Evolutionary conservation across 75 land plant genomes (phyloP), one percentile per base, ranked within the genome.

Genomic region (Ceratopteris richardii): DNA sequence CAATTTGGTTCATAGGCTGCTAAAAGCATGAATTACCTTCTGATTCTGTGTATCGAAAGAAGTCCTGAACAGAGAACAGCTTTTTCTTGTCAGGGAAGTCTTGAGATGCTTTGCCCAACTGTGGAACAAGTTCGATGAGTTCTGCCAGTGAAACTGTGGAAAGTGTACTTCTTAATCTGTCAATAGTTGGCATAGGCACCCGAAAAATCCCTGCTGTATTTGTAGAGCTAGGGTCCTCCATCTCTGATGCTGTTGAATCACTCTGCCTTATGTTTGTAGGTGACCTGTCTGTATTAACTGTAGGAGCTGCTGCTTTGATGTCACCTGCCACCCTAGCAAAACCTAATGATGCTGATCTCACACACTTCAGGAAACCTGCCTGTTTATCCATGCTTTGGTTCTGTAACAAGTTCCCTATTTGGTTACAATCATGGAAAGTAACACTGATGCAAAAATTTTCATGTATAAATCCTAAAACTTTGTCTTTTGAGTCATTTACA

Each of bases 71-170:
- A 3, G 88, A 87, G 36, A 79, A 74, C 2, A 90, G 75, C 66
- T 87, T 87, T 68, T 86, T 90, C 77, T 87, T 81, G 61, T 90
- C 91, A 7, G 96, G 96, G 70, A 78, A 65, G 23, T 75, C 80
- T 55, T 81, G 54, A 13, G 81, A 44, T 31, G 88, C 13, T 47
- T 60, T 76, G 14, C 80, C 85, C 40, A 86, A 28, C 36, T 81
- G 86, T 22, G 82, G 75, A 31, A 86, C 58, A 61, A 74, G 79
- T 61, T 86, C 96, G 61, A 81, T 73, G 29, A 90, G 61, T 59
- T 90, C 94, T 46, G 80, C 47, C 57, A 82, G 54, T 33, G 86
- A 77, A 54, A 84, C 78, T 39, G 88, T 79, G 24, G 88, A 74
- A 5, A 88, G 31, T 17, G 82, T 78, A 0, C 86, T 79, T 29